Conservation (phyloP, 2,329 filamentous ascomycete genomes). For the Diplodia sapinea region DNA sequence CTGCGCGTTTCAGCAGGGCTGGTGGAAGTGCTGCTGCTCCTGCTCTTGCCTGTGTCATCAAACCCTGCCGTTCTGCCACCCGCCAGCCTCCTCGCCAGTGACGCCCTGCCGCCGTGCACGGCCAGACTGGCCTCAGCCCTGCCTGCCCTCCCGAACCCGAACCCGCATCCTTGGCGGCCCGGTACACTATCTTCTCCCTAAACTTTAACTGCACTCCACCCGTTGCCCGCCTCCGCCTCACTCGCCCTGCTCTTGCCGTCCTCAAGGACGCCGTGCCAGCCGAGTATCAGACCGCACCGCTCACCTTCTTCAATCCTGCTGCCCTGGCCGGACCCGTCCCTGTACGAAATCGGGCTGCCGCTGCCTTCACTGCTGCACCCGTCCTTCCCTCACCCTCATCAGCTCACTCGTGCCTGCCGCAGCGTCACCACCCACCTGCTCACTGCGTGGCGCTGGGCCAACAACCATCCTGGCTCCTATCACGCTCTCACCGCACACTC, state of each 20-base stretch:
- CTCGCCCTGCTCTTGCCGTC: slow-evolving; percentile 1
- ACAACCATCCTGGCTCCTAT: neutral
- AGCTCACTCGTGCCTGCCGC: too few species aligned
- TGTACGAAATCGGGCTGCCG: slow-evolving; percentile 18
- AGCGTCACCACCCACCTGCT: neutral
- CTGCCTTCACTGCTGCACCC: slow-evolving; percentile 4
- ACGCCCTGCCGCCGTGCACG: slow-evolving; percentile 19
- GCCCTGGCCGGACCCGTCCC: neutral
- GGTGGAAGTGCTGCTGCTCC: neutral
- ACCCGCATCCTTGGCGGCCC: slow-evolving; percentile 12
- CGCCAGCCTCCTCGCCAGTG: slow-evolving; percentile 5
- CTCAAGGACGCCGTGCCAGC: neutral
- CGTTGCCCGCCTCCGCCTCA: neutral
- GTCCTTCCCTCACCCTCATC: neutral
- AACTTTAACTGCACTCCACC: slow-evolving; percentile 30
- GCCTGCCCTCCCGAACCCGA: neutral
- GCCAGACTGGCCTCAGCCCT: slow-evolving; percentile 4
- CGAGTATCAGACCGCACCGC: neutral
- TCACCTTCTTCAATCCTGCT: neutral
- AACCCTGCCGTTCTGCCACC: neutral
- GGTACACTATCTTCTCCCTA: slow-evolving; percentile 28
- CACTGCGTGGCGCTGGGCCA: neutral
- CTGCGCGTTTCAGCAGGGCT: slow-evolving; percentile 2
- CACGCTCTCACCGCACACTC: neutral
- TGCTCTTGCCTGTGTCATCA: neutral